Conservation (phyloP, 208 protist species). For the Trypanosoma grayi region DNA sequence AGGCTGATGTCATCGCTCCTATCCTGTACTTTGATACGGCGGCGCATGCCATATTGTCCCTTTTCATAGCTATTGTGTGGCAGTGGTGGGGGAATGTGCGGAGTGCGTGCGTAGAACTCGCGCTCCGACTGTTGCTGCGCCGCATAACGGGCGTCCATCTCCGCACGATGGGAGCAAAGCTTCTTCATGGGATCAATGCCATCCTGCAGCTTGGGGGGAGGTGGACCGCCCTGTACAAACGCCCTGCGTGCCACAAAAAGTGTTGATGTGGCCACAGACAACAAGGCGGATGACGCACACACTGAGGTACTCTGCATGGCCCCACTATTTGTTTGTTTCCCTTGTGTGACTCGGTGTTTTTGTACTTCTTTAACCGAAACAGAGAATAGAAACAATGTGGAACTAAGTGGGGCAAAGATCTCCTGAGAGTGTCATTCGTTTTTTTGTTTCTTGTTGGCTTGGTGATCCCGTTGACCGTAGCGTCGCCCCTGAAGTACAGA, state of each 20-base stretch:
- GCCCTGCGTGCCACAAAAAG: slow-evolving; percentile 11
- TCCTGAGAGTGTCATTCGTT: no score
- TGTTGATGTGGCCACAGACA: neutral
- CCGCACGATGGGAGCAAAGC: slow-evolving; percentile 24
- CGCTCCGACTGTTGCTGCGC: slow-evolving; percentile 30
- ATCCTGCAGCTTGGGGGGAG: slow-evolving; percentile 32
- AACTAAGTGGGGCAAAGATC: no score
- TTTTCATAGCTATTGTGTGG: slow-evolving; percentile 65
- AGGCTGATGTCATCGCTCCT: slow-evolving; percentile 33
- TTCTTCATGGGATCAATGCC: slow-evolving; percentile 28
- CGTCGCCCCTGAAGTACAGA: no score
- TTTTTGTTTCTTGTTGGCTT: no score
- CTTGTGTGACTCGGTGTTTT: neutral
- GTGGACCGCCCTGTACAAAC: slow-evolving; percentile 70
- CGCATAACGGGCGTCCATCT: slow-evolving; percentile 42
- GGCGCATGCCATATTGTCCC: slow-evolving; percentile 81
- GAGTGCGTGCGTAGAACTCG: slow-evolving; percentile 52
- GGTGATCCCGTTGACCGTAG: no score
- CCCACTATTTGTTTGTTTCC: slow-evolving; percentile 3
- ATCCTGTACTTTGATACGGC: slow-evolving; percentile 44
- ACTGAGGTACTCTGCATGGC: slow-evolving; percentile 8
- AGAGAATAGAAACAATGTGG: no score
- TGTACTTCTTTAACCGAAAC: no score
- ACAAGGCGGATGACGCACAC: neutral
- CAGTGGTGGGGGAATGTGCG: slow-evolving; percentile 62